Conservation (phyloP, 2,329 filamentous ascomycete species). For the Calycina marina region DNA sequence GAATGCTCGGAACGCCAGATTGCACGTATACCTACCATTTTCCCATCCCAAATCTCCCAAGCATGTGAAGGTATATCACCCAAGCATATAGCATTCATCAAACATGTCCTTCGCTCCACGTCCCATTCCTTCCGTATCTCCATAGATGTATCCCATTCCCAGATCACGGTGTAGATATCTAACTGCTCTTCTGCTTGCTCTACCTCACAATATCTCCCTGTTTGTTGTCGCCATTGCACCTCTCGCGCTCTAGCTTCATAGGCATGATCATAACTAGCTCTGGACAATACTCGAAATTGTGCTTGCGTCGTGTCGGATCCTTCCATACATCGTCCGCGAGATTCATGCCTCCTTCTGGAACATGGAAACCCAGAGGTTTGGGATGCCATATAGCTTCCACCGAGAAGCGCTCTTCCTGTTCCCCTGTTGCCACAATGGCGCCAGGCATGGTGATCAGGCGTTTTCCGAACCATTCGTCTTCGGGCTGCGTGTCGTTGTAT, state of each 20-base stretch:
- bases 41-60: too few relatives aligned
- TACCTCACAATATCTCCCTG: constrained; percentile 11
- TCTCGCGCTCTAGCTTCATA: constrained; percentile 38
- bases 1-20: too few relatives aligned
- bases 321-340: constrained; percentile 33
- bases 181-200: too few relatives aligned
- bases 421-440: constrained; percentile 29
- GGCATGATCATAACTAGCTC: constrained; percentile 39
- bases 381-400: constrained; percentile 35
- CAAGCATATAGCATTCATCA: too few relatives aligned
- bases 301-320: constrained; percentile 27
- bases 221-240: constrained; percentile 24
- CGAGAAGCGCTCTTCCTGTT: constrained; percentile 28
- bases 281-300: constrained; percentile 40
- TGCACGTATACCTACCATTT: too few relatives aligned
- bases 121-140: too few relatives aligned
- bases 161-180: too few relatives aligned
- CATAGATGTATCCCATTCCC: too few relatives aligned
- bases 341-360: constrained; percentile 28
- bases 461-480: constrained; percentile 40
- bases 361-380: constrained; percentile 39
- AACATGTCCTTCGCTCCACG: too few relatives aligned
- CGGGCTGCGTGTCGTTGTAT: constrained; percentile 34
- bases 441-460: constrained; percentile 33
- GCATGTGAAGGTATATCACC: too few relatives aligned